A percentile compares a stretch with the other conserved stretches of the same genome.
Evolutionary conservation across 2,329 filamentous ascomycete species (phyloP).

Genomic region (Sodiomyces alkalinus): DNA sequence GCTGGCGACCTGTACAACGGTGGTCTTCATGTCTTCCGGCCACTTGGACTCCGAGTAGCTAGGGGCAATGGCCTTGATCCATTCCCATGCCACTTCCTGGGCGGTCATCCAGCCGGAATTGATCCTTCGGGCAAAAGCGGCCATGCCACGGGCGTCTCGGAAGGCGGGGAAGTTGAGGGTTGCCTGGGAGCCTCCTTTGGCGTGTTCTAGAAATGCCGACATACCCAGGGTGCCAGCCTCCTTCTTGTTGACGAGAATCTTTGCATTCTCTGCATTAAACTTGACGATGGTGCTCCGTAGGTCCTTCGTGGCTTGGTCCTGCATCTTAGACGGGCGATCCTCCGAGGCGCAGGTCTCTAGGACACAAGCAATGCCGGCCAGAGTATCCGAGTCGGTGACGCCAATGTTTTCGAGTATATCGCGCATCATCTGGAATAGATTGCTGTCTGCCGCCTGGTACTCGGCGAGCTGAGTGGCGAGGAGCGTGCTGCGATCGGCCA

Average conservation of each 20-base stretch:
- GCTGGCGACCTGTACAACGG: constrained; percentile 41
- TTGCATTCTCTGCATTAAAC: constrained; percentile 38
- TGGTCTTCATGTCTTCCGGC: constrained; percentile 40
- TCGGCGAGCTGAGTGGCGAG: constrained; percentile 40
- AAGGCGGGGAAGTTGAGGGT: constrained; percentile 30
- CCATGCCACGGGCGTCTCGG: constrained; percentile 36
- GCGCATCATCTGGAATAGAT: constrained; percentile 39
- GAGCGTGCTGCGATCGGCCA: constrained; percentile 33
- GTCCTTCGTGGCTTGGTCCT: constrained; percentile 30
- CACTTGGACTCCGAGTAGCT: constrained; percentile 41
- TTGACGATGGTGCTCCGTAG: constrained; percentile 30
- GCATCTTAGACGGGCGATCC: constrained; percentile 32
- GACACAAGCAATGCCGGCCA: constrained; percentile 31
- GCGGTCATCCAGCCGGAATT: constrained; percentile 36
- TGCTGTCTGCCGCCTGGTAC: constrained; percentile 39
- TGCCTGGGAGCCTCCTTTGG: constrained; percentile 39
- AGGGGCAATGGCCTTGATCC: constrained; percentile 32
- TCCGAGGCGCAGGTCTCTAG: constrained; percentile 36
- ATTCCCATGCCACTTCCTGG: constrained; percentile 44
- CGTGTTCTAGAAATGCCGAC: constrained; percentile 48
- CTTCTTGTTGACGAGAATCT: constrained; percentile 36
- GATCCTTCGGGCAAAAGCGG: constrained; percentile 32
- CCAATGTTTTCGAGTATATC: constrained; percentile 40
- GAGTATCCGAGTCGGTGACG: constrained; percentile 30
- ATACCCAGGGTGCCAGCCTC: constrained; percentile 36